Conservation (phyloP, 2,329 filamentous ascomycete species). For the Cercospora zeae-maydis region DNA sequence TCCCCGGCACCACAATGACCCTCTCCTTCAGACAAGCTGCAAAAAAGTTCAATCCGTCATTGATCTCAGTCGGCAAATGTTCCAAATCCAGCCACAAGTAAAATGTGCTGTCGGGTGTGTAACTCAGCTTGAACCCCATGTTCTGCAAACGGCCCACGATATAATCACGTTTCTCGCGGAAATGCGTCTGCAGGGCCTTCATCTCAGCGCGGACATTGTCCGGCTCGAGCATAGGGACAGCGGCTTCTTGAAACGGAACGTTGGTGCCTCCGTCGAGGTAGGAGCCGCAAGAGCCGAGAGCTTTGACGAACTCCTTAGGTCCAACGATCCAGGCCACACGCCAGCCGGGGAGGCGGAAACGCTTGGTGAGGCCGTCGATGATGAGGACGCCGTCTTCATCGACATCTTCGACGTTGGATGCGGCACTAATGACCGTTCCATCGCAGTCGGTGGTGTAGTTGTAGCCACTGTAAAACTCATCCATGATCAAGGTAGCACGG, state of each 20-base stretch:
- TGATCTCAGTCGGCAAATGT: slow-evolving; percentile 72
- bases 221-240: slow-evolving; percentile 89
- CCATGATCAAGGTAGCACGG: slow-evolving; percentile 85
- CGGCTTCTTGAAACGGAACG: slow-evolving; percentile 92
- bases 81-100: slow-evolving; percentile 75
- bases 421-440: slow-evolving; percentile 81
- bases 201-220: slow-evolving; percentile 77
- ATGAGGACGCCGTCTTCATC: slow-evolving; percentile 81
- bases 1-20: slow-evolving; percentile 93
- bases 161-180: slow-evolving; percentile 90
- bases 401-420: slow-evolving; percentile 85
- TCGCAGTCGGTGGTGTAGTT: slow-evolving; percentile 94
- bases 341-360: slow-evolving; percentile 94
- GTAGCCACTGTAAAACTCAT: slow-evolving; percentile 92
- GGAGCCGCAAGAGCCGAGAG: slow-evolving; percentile 85
- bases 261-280: slow-evolving; percentile 95
- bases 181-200: slow-evolving; percentile 83
- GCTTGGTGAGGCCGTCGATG: slow-evolving; percentile 93
- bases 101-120: slow-evolving; percentile 86
- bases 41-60: slow-evolving; percentile 95
- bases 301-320: slow-evolving; percentile 86
- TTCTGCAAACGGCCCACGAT: slow-evolving; percentile 72
- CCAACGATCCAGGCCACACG: slow-evolving; percentile 94
- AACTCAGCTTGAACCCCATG: slow-evolving; percentile 79
- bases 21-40: slow-evolving; percentile 88